These are phyloP conservation scores for Arabis hirsuta DNA, from an alignment of 345 rosid species.

Conservation along the genomic window DNA sequence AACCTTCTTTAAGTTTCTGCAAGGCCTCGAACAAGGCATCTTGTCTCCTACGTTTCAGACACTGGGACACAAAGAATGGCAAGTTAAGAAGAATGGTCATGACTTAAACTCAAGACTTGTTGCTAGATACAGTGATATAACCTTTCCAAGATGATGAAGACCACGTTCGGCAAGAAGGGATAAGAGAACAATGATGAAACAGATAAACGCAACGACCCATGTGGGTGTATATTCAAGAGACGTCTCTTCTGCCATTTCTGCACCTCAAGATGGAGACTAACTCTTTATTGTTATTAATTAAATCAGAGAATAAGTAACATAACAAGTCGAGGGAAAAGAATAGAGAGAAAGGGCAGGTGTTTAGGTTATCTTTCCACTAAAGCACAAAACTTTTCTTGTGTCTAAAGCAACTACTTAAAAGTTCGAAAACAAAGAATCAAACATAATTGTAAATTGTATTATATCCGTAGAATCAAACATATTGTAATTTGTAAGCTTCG, in stretches of 20 bases:
- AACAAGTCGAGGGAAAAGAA: constrained; percentile 34
- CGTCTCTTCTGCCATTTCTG: constrained; percentile 47
- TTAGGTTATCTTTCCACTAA: constrained; percentile 27
- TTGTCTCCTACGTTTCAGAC: constrained; percentile 53
- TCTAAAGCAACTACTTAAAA: constrained; percentile 18
- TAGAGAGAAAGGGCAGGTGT: constrained; percentile 28
- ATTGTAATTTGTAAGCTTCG: too few relatives aligned
- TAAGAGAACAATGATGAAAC: constrained; percentile 65
- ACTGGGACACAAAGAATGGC: constrained; percentile 48
- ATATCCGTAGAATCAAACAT: constrained; percentile 42
- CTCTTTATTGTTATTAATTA: constrained; percentile 25
- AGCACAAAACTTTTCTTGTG: constrained; percentile 33
- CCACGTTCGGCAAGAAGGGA: constrained; percentile 75
- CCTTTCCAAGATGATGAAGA: constrained; percentile 82
- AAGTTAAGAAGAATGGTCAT: not conserved
- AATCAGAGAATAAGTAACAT: constrained; percentile 35
- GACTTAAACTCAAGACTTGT: not conserved
- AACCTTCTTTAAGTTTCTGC: constrained; percentile 88
- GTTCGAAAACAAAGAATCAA: constrained; percentile 44
- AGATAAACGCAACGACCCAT: constrained; percentile 82
- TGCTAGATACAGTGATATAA: constrained; percentile 34
- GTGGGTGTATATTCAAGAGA: constrained; percentile 71
- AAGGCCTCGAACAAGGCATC: constrained; percentile 71
- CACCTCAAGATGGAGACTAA: constrained; percentile 28
- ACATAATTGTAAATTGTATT: too few relatives aligned